Evolutionary conservation across 495 filamentous ascomycete species (phyloP).

Genomic region (Tricharina praecox): DNA sequence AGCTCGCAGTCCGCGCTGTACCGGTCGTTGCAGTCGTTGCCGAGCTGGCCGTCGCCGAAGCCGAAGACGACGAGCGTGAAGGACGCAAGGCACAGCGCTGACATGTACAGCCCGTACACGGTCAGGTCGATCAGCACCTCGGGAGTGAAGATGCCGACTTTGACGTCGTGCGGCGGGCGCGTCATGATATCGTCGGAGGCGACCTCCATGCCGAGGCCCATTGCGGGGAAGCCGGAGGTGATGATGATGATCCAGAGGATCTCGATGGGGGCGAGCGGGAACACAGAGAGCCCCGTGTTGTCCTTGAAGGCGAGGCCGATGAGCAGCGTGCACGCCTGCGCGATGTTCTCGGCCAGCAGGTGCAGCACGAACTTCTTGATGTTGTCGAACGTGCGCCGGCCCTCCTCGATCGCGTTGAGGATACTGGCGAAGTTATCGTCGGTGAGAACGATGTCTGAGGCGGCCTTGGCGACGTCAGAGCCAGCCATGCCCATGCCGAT

Average conservation of each 20-base stretch:
- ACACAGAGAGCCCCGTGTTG: conserved; percentile 42
- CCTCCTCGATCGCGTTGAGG: conserved; percentile 55
- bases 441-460: conserved; percentile 59
- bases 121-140: conserved; percentile 52
- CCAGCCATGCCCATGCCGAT: conserved; percentile 64
- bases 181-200: conserved; percentile 50
- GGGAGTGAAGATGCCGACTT: conserved; percentile 51
- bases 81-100: conserved; percentile 45
- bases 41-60: conserved; percentile 50
- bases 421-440: conserved; percentile 67
- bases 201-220: conserved; percentile 56
- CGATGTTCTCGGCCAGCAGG: conserved; percentile 56
- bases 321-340: conserved; percentile 49
- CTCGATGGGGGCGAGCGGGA: conserved; percentile 54
- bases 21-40: conserved; percentile 42
- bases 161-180: conserved; percentile 46
- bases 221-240: conserved; percentile 54
- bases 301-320: conserved; percentile 62
- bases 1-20: conserved; percentile 41
- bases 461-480: conserved; percentile 60
- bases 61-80: conserved; percentile 50
- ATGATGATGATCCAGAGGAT: conserved; percentile 69
- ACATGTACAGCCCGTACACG: conserved; percentile 56
- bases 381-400: conserved; percentile 57
- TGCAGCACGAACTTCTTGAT: conserved; percentile 66